phyloP scores from a whole-genome alignment of 164 flowering plant species.

The Stephania cephalantha region DNA sequence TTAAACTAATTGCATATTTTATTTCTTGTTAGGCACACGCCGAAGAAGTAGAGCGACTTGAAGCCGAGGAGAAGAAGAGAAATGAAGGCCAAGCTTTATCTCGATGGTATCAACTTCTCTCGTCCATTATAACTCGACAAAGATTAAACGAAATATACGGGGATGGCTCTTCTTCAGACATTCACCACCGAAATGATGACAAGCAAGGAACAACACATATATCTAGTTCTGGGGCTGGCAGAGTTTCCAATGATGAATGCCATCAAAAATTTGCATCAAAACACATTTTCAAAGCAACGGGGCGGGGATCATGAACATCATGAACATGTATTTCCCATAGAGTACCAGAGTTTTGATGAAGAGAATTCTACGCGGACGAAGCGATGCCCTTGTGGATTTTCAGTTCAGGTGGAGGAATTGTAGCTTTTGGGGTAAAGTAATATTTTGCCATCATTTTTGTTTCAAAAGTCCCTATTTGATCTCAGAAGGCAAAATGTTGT shows the following conservation, averaged over 20 bases:
- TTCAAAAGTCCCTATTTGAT: background rate
- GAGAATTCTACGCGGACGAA: conserved; percentile 45
- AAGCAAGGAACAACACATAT: background rate
- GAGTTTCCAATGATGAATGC: conserved; percentile 9
- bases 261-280: conserved; percentile 12
- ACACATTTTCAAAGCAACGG: background rate
- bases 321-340: conserved; percentile 63
- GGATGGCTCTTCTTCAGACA: conserved; percentile 20
- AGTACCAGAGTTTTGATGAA: conserved; percentile 50
- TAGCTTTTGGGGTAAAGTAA: conserved; percentile 22
- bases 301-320: conserved; percentile 68
- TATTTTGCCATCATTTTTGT: background rate
- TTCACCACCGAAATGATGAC: conserved; percentile 10
- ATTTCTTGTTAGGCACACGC: conserved; percentile 61
- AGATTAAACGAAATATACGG: conserved; percentile 57
- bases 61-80: conserved; percentile 64
- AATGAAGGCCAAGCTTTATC: conserved; percentile 61
- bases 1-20: background rate
- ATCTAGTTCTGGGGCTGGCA: conserved; percentile 10
- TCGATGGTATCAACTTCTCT: conserved; percentile 93
- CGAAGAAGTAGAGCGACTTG: conserved; percentile 73
- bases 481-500: background rate
- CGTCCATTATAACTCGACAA: conserved; percentile 77
- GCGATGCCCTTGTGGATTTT: conserved; percentile 82
- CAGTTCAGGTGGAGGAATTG: conserved; percentile 72